Percentiles rank a stretch among this genome's conserved stretches.
Conservation (phyloP, 106 monocot genomes). For the Dioscorea alata region DNA sequence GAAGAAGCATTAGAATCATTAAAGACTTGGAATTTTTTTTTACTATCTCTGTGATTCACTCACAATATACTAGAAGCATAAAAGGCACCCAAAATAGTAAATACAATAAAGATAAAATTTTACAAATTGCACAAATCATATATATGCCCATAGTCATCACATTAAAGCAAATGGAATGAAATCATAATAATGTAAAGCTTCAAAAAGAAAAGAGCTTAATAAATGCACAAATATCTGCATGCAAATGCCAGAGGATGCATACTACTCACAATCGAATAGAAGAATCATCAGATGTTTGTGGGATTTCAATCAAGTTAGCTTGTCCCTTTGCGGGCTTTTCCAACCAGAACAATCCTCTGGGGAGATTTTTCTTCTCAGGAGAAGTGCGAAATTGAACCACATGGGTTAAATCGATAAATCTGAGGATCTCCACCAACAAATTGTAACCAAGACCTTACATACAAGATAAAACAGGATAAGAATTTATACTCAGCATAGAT, state of each 20-base stretch:
- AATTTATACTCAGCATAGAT: background rate
- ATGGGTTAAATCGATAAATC: constrained; percentile 35
- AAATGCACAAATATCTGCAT: background rate
- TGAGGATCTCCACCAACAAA: constrained; percentile 49
- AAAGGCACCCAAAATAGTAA: background rate
- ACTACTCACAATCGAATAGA: constrained; percentile 34
- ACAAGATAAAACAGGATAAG: constrained; percentile 1
- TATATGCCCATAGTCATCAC: background rate
- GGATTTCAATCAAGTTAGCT: constrained; percentile 39
- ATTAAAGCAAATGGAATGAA: background rate
- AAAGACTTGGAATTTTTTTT: background rate
- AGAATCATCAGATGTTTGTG: constrained; percentile 29
- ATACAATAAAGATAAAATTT: background rate
- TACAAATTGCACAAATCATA: background rate
- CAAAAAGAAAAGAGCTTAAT: background rate
- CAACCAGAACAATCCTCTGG: constrained; percentile 52
- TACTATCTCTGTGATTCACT: background rate
- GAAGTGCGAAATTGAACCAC: constrained; percentile 39
- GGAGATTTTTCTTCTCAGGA: constrained; percentile 48
- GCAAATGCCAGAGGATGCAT: background rate
- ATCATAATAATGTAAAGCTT: background rate
- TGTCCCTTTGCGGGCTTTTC: constrained; percentile 9
- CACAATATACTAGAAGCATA: background rate
- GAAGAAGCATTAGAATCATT: background rate
- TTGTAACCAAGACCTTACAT: constrained; percentile 44